phyloP scores from a whole-genome alignment of 139 green algal genomes.

The Chlorella sorokiniana region DNA sequence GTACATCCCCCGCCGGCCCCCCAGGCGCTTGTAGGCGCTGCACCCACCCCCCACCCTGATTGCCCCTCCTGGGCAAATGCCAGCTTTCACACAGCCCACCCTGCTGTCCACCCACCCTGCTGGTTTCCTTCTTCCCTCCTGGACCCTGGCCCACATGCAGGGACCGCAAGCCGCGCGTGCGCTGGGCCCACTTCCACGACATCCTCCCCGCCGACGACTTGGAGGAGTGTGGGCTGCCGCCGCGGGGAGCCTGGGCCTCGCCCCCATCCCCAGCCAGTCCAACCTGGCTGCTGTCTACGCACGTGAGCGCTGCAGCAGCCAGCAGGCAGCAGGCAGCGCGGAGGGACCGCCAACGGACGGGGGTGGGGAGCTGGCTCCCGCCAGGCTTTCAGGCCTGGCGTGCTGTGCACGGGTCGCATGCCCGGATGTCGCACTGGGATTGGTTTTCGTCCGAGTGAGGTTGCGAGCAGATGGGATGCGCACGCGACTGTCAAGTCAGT shows the following conservation, averaged over 20 bases:
- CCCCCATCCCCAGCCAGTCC: not conserved
- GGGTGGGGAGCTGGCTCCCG: not conserved
- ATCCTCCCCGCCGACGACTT: not conserved
- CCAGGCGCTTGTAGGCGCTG: too few relatives aligned
- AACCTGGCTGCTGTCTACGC: not conserved
- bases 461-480: too few relatives aligned
- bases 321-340: not conserved
- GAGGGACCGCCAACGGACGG: not conserved
- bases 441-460: too few relatives aligned
- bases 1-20: too few relatives aligned
- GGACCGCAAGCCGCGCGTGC: conserved; percentile 50
- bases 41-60: too few relatives aligned
- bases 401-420: too few relatives aligned
- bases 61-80: too few relatives aligned
- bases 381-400: not conserved
- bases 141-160: not conserved
- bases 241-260: not conserved
- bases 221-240: not conserved
- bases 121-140: not conserved
- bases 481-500: not conserved
- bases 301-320: not conserved
- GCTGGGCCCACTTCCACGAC: conserved; percentile 52
- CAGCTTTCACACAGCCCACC: not conserved
- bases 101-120: not conserved
- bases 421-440: too few relatives aligned